phyloP scores from a whole-genome alignment of 2,329 filamentous ascomycete species.

The Fusarium sp. region DNA sequence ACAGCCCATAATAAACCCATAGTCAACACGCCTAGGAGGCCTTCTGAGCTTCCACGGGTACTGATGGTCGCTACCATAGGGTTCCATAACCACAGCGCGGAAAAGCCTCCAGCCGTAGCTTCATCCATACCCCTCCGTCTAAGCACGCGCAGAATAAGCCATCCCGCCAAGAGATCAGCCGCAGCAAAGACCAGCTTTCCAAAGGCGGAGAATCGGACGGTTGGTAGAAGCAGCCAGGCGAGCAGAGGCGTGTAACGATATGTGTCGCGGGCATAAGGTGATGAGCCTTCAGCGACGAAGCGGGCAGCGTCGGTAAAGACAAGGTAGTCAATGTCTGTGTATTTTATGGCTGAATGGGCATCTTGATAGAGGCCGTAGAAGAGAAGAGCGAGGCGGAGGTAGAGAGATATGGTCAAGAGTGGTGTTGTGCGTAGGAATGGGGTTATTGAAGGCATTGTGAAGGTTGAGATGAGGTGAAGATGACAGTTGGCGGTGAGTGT shows the following conservation, averaged over 20 bases:
- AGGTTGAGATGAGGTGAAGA: slow-evolving; percentile 26
- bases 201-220: slow-evolving; percentile 75
- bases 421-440: slow-evolving; percentile 49
- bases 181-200: slow-evolving; percentile 88
- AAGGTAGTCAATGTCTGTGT: slow-evolving; percentile 98
- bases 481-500: slow-evolving; percentile 40
- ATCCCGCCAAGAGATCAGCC: slow-evolving; percentile 85
- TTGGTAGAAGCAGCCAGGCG: slow-evolving; percentile 89
- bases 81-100: slow-evolving; percentile 91
- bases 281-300: slow-evolving; percentile 70
- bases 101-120: slow-evolving; percentile 73
- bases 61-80: slow-evolving; percentile 98
- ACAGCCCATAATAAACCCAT: slow-evolving; percentile 85
- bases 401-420: slow-evolving; percentile 64
- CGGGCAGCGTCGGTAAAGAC: slow-evolving; percentile 96
- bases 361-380: slow-evolving; percentile 94
- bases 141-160: slow-evolving; percentile 65
- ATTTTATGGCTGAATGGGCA: slow-evolving; percentile 89
- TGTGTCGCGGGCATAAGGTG: slow-evolving; percentile 88
- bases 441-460: slow-evolving; percentile 34
- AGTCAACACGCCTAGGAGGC: slow-evolving; percentile 84
- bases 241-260: slow-evolving; percentile 97
- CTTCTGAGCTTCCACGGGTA: slow-evolving; percentile 92
- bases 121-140: slow-evolving; percentile 55
- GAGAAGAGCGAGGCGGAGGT: slow-evolving; percentile 77